phyloP scores from a whole-genome alignment of 2,329 filamentous ascomycete genomes.

The Exophiala spinifera region DNA sequence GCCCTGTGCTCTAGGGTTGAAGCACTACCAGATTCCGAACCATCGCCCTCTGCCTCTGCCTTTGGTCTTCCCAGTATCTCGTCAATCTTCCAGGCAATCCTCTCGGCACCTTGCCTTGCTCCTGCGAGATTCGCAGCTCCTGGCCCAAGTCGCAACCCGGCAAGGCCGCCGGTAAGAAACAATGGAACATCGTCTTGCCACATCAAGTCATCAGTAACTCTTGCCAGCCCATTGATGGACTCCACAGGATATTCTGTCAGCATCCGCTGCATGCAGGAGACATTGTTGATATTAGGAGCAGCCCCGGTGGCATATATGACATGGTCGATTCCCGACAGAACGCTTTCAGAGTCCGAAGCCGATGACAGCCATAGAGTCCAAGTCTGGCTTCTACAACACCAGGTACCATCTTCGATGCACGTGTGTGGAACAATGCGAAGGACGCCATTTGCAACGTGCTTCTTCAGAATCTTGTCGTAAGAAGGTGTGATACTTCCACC shows the following conservation, averaged over 20 bases:
- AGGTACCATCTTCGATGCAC: conserved; percentile 52
- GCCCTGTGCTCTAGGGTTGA: background rate
- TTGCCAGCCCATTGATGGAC: conserved; percentile 64
- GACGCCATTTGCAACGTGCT: conserved; percentile 52
- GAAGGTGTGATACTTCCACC: conserved; percentile 73
- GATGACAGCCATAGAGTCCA: conserved; percentile 50
- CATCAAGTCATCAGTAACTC: conserved; percentile 71
- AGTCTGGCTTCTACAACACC: conserved; percentile 35
- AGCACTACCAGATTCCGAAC: background rate
- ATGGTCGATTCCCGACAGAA: conserved; percentile 55
- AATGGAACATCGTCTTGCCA: conserved; percentile 71
- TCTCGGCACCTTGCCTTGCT: conserved; percentile 68
- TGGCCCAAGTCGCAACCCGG: conserved; percentile 66
- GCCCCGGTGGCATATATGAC: conserved; percentile 76
- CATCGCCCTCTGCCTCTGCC: background rate
- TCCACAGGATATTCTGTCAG: conserved; percentile 59
- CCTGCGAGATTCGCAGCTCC: conserved; percentile 72
- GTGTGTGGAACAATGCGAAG: conserved; percentile 60
- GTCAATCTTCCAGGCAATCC: conserved; percentile 68
- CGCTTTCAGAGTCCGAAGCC: conserved; percentile 50
- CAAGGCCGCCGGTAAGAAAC: conserved; percentile 67
- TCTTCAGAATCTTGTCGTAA: conserved; percentile 65
- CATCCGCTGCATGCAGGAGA: conserved; percentile 63
- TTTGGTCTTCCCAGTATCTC: conserved; percentile 48
- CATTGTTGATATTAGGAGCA: conserved; percentile 57